Conservation (phyloP, 2,329 filamentous ascomycete species). For the Juglanconis sp. region DNA sequence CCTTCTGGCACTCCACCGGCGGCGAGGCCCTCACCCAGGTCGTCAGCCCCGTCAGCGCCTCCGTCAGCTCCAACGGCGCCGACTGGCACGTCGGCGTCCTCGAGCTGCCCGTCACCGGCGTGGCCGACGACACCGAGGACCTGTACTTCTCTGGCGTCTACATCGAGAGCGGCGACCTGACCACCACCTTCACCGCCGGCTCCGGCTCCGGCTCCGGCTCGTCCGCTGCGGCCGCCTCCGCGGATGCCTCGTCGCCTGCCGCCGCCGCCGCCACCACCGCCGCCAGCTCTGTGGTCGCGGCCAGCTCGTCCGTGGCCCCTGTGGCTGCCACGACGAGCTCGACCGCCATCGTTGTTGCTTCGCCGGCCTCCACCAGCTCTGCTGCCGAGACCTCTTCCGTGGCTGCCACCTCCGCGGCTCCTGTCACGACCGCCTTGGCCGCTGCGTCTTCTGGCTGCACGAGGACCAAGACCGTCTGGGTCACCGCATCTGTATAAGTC, state of each 20-base stretch:
- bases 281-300: background rate
- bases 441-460: slow-evolving; percentile 5
- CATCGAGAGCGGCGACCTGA: slow-evolving; percentile 51
- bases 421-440: slow-evolving; percentile 4
- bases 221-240: background rate
- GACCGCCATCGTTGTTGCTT: slow-evolving; percentile 3
- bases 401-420: slow-evolving; percentile 12
- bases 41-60: slow-evolving; percentile 53
- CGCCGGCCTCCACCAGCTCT: background rate
- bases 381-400: slow-evolving; percentile 1
- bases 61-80: slow-evolving; percentile 58
- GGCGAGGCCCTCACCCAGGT: slow-evolving; percentile 49
- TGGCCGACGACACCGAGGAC: slow-evolving; percentile 53
- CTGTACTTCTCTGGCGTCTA: slow-evolving; percentile 69
- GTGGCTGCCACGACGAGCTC: background rate
- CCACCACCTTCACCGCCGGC: slow-evolving; percentile 19
- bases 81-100: slow-evolving; percentile 70
- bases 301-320: background rate
- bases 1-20: slow-evolving; percentile 65
- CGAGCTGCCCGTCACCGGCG: slow-evolving; percentile 54
- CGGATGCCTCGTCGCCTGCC: slow-evolving; percentile 18
- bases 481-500: slow-evolving; percentile 8
- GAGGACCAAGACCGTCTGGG: slow-evolving; percentile 19
- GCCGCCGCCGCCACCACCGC: background rate
- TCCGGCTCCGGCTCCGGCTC: slow-evolving; percentile 8